phyloP scores from a whole-genome alignment of 1,284 basidiomycete species.

The Ustilago bromivora region DNA sequence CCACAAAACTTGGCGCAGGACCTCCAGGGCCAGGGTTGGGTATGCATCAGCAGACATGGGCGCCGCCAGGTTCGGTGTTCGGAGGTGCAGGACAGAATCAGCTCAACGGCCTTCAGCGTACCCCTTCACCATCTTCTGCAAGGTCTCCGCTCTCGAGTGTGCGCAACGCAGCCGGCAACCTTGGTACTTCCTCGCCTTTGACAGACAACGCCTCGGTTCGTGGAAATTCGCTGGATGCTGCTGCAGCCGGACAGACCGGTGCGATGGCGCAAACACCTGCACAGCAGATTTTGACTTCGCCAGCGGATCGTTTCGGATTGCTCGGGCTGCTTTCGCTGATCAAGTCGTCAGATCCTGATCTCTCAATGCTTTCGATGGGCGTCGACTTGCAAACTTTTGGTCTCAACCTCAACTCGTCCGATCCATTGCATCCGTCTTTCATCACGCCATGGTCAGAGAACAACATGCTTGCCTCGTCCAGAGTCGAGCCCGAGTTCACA shows the following conservation, averaged over 20 bases:
- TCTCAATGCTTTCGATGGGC: conserved; percentile 86
- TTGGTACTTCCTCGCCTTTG: conserved; percentile 44
- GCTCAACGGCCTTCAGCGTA: conserved; percentile 46
- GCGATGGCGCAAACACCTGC: conserved; percentile 76
- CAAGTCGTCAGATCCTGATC: conserved; percentile 88
- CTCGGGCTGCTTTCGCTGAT: conserved; percentile 89
- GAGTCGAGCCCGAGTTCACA: conserved; percentile 84
- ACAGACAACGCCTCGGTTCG: conserved; percentile 41
- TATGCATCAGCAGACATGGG: conserved; percentile 53
- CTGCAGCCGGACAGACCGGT: conserved; percentile 27
- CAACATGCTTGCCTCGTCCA: conserved; percentile 82
- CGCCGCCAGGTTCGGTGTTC: conserved; percentile 42
- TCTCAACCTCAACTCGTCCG: conserved; percentile 85
- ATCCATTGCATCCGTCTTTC: conserved; percentile 90
- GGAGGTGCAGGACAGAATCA: conserved; percentile 48
- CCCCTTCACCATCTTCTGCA: conserved; percentile 46
- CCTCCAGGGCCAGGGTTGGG: conserved; percentile 40
- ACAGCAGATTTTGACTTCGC: conserved; percentile 91
- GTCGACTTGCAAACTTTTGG: conserved; percentile 93
- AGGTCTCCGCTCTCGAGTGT: conserved; percentile 46
- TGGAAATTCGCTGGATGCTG: conserved; percentile 22
- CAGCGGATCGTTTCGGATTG: conserved; percentile 95
- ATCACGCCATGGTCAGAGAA: conserved; percentile 97
- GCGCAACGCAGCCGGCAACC: conserved; percentile 38
- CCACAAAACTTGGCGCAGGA: conserved; percentile 53